Evolutionary conservation across 768 basidiomycete genomes (phyloP).

Genomic region (Kwoniella dendrophila): DNA sequence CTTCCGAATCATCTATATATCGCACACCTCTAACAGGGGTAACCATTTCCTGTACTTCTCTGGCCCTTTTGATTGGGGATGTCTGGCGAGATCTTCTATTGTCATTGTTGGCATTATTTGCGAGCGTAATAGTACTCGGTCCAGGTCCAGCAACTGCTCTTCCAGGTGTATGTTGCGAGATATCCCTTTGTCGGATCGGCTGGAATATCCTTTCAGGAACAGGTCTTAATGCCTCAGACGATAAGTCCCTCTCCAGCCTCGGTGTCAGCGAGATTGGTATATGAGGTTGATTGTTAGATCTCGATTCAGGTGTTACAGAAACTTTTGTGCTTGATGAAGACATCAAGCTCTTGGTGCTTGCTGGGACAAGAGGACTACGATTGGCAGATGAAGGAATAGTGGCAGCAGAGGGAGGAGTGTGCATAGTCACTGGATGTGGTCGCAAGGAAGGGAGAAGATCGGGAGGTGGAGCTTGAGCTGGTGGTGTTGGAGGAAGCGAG

Average conservation of each 20-base stretch:
- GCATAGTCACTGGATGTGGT: no score
- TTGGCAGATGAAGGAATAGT: not conserved
- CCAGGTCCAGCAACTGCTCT: constrained; percentile 13
- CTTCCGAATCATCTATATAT: constrained; percentile 23
- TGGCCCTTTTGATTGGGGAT: constrained; percentile 2
- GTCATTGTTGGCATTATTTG: not conserved
- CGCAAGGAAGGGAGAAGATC: constrained; percentile 1
- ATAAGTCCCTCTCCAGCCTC: not conserved
- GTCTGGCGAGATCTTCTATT: not conserved
- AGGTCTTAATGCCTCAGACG: constrained; percentile 7
- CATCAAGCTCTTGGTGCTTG: not conserved
- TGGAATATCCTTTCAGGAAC: constrained; percentile 11
- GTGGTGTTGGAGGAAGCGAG: not conserved
- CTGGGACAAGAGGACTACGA: constrained; percentile 6
- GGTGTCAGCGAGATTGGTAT: constrained; percentile 15
- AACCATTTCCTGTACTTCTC: not conserved
- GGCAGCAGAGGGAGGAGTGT: no score
- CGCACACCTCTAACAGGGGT: constrained; percentile 18
- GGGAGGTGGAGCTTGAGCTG: not conserved
- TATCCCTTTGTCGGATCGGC: constrained; percentile 11
- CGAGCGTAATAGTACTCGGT: not conserved
- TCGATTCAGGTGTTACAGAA: not conserved
- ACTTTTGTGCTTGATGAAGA: not conserved
- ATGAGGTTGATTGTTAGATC: not conserved
- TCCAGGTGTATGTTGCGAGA: not conserved